These are phyloP conservation scores for Ceratocystis diversiconidia DNA, from an alignment of 2,329 filamentous ascomycete genomes.

Conservation along the genomic window DNA sequence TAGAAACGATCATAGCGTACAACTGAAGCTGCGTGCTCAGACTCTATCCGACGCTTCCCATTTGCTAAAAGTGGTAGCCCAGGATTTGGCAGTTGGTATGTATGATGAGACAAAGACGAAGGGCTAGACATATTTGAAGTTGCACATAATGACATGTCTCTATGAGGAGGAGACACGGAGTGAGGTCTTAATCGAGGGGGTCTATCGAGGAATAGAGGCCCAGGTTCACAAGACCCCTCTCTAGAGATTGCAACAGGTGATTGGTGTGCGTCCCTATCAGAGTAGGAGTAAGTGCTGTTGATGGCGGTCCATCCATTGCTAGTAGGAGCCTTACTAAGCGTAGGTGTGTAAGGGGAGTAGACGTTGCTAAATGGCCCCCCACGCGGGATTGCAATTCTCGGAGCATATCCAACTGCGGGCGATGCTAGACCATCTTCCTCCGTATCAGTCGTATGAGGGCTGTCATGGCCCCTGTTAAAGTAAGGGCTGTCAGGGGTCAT, in stretches of 20 bases:
- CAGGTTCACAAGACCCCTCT: constrained; percentile 11
- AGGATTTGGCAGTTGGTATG: not conserved
- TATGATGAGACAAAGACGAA: not conserved
- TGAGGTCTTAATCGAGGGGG: constrained; percentile 4
- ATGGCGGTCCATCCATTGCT: constrained; percentile 11
- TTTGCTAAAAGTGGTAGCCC: not conserved
- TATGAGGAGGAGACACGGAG: constrained; percentile 6
- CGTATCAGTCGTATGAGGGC: constrained; percentile 30
- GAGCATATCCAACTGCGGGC: not conserved
- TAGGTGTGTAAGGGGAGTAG: not conserved
- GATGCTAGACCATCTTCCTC: constrained; percentile 27
- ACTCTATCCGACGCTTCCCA: constrained; percentile 14
- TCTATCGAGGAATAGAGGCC: not conserved
- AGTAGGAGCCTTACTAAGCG: constrained; percentile 1
- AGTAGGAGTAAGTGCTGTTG: not conserved
- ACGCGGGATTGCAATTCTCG: not conserved
- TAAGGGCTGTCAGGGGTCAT: constrained; percentile 10
- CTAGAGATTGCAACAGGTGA: constrained; percentile 11
- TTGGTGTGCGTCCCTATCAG: not conserved
- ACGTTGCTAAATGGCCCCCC: not conserved
- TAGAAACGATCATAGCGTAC: constrained; percentile 8
- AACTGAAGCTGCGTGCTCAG: constrained; percentile 9
- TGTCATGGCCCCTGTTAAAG: constrained; percentile 18
- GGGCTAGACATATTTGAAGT: not conserved
- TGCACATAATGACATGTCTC: not conserved